These are phyloP conservation scores for Cavenderia fasciculata DNA, from an alignment of 78 protist species.

Conservation along the genomic window DNA sequence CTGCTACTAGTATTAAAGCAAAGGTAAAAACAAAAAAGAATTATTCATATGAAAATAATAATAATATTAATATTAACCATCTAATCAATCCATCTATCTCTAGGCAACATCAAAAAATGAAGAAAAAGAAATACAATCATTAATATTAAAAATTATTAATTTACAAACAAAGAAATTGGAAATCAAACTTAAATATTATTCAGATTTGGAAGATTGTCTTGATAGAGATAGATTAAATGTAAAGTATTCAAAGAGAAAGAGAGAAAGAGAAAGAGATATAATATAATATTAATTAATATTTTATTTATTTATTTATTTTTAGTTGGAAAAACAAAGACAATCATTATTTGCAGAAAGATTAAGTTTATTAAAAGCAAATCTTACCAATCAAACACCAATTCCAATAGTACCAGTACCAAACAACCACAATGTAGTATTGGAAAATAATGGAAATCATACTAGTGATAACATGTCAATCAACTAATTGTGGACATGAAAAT, in stretches of 20 bases:
- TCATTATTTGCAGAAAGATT: slow-evolving; percentile 41
- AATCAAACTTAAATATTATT: slow-evolving; percentile 47
- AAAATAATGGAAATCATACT: not conserved
- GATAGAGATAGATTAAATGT: slow-evolving; percentile 42
- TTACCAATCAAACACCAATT: not conserved
- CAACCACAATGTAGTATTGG: not conserved
- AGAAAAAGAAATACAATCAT: slow-evolving; percentile 58
- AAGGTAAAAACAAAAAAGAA: slow-evolving; percentile 17
- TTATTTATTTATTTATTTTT: too few species aligned
- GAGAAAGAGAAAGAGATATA: too few species aligned
- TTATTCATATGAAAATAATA: too few species aligned
- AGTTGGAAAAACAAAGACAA: slow-evolving; percentile 48
- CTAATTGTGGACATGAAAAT: not conserved
- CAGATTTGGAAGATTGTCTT: slow-evolving; percentile 45
- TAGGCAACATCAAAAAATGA: too few species aligned
- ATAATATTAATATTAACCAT: too few species aligned
- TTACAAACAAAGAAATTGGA: slow-evolving; percentile 64
- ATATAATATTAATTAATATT: too few species aligned
- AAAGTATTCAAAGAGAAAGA: too few species aligned
- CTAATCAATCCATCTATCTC: too few species aligned
- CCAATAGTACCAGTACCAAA: slow-evolving; percentile 8
- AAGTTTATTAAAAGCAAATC: slow-evolving; percentile 31
- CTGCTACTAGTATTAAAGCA: slow-evolving; percentile 59
- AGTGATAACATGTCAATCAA: not conserved
- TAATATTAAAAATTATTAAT: slow-evolving; percentile 32